phyloP scores from a whole-genome alignment of 2,329 filamentous ascomycete species.

The Hypoxylon rubiginosum region DNA sequence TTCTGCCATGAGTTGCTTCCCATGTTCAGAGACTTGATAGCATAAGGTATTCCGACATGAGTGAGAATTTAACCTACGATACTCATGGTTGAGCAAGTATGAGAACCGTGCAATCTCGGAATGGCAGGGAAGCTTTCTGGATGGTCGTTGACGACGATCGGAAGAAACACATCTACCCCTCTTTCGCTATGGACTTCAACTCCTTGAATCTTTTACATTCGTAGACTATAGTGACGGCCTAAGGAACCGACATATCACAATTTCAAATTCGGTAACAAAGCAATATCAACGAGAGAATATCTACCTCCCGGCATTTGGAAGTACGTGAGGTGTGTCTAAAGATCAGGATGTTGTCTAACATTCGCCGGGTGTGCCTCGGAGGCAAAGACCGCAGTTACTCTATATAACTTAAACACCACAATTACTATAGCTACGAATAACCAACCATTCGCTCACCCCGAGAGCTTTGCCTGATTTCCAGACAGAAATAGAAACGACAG shows the following conservation, averaged over 20 bases:
- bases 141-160: not conserved
- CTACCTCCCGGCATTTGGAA: not conserved
- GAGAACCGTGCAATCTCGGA: not conserved
- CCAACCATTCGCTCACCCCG: not conserved
- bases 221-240: not conserved
- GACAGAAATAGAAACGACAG: not conserved
- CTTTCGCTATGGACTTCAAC: not conserved
- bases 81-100: not conserved
- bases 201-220: not conserved
- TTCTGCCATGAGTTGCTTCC: too few relatives aligned
- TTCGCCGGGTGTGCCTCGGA: not conserved
- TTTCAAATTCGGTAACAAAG: not conserved
- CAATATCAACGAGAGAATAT: not conserved
- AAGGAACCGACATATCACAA: not conserved
- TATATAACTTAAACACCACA: not conserved
- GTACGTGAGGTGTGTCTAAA: not conserved
- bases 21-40: too few relatives aligned
- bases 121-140: not conserved
- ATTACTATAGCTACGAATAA: not conserved
- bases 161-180: not conserved
- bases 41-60: too few relatives aligned
- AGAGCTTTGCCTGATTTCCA: not conserved
- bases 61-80: too few relatives aligned
- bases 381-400: not conserved
- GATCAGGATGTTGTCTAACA: not conserved